Base-by-base conservation (phyloP, 257 asterid genomes). In the Mitragyna speciosa region DNA sequence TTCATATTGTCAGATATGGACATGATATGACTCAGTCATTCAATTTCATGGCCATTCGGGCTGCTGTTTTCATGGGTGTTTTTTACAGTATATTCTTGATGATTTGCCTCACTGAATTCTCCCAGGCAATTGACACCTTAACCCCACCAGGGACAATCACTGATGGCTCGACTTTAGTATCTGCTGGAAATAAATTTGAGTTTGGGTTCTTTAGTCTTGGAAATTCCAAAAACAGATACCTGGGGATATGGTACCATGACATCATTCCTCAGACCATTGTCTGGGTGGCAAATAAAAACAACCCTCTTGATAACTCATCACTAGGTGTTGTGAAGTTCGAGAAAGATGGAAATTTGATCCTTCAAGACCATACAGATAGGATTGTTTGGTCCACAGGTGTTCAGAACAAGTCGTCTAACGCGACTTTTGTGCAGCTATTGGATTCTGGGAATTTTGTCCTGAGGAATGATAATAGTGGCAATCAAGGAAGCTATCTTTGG, bases 401-500 rank as follows among this genome's bases (percentile, higher is more conserved):
- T 26, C 14, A 3, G 36, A 61, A n/a, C 8, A 15, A 36, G 12
- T n/a, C 79, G 14, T 19, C 76, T 10, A 28, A 22, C 2, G 51
- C 36, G 48, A 56, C 76, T 1, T 22, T 79, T 7, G 72, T 79
- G 9, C 82, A 80, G 70, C 78, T 85, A 3, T 26, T 82, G 24
- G 86, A 82, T 76, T 47, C 88, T 0, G 86, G 86, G 2, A 85
- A 85, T 30, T 71, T 85, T 24, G 82, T 92, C 12, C 76, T 93
- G 84, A 87, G 89, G 12, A 39, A 6, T 0, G 89, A 36, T 47
- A 66, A 86, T 1, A 88, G 86, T 59, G 69, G 43, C 0, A 30
- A 81, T 51, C 73, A 86, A 26, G 88, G 63, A 26, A 75, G 84
- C 39, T 84, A 86, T 59, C 70, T 90, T 1, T 93, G 98, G 96